phyloP scores from a whole-genome alignment of 2,329 filamentous ascomycete species.

The Clathrospora elynae region DNA sequence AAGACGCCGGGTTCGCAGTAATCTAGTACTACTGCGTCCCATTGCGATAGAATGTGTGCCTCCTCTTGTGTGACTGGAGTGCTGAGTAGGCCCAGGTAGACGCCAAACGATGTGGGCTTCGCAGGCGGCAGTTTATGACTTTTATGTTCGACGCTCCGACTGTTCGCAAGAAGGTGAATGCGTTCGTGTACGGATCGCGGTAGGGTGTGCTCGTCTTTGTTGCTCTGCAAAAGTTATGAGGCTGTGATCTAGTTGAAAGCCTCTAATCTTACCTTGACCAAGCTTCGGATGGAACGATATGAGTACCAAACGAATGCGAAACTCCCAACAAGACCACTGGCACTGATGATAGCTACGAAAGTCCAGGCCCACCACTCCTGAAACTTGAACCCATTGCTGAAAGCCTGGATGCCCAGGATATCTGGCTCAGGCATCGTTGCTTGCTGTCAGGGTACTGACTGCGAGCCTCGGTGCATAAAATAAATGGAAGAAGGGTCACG shows the following conservation, averaged over 20 bases:
- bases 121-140: slow-evolving; percentile 24
- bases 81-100: slow-evolving; percentile 41
- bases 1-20: slow-evolving; percentile 37
- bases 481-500: background rate
- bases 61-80: slow-evolving; percentile 36
- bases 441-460: background rate
- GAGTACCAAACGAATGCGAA: slow-evolving; percentile 36
- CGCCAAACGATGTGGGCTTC: slow-evolving; percentile 45
- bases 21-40: slow-evolving; percentile 43
- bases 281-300: slow-evolving; percentile 23
- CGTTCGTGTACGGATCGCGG: slow-evolving; percentile 40
- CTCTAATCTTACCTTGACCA: slow-evolving; percentile 29
- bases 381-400: slow-evolving; percentile 27
- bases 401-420: slow-evolving; percentile 40
- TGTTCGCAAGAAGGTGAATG: slow-evolving; percentile 33
- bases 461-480: background rate
- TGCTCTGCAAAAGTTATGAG: slow-evolving; percentile 23
- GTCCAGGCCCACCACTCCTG: slow-evolving; percentile 44
- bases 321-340: slow-evolving; percentile 35
- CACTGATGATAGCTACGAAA: slow-evolving; percentile 40
- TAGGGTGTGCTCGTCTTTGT: slow-evolving; percentile 20
- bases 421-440: slow-evolving; percentile 17
- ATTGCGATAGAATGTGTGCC: slow-evolving; percentile 35
- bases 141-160: slow-evolving; percentile 25
- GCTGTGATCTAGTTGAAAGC: background rate